Evolutionary conservation across 148 eudicot species (phyloP), one percentile per base, ranked within the genome.

Genomic region (Drosera capensis): DNA sequence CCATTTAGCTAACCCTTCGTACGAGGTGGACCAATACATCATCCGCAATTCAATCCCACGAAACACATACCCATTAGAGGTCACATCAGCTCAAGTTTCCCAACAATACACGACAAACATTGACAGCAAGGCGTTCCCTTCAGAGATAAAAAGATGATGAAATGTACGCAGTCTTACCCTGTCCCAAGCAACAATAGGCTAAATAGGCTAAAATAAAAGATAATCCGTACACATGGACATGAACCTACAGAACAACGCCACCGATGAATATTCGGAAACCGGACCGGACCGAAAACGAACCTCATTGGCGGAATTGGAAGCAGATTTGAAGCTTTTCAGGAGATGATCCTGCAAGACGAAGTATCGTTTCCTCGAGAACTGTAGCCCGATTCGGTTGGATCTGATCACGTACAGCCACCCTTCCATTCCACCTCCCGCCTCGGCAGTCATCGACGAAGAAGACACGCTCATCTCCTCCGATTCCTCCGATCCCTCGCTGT

Each of bases 321-420:
- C 29, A 16, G 86, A 68, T 60, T 68, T 79, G 47, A 25, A 79
- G 63, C 81, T 66, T 57, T 66, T 75, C 49, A 79, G 72, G 24
- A 54, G 57, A 37, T 72, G 78, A 74, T 68, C 78, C 23, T 79
- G 60, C 42, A 79, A 81, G 60, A 79, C 66, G 61, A 71, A 79
- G 56, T 71, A 79, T 13, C 86, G 72, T 40, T 68, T 68, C 3
- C 76, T 63, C 6, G 73, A 68, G 46, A 65, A 68, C 34, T 71
- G 78, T 37, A 79, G 63, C 14, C 86, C 81, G 50, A 79, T 38
- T 39, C 78, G 72, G 56, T 71, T 79, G 1, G 75, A 72, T 49
- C 78, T 71, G 25, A 79, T 75, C 2, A 71, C 48, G 64, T 67
- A 79, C 66, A 79, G 59, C 78, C 75, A 79, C 16, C 86, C 86